Percentiles rank a stretch among this genome's conserved stretches.
Evolutionary conservation across 768 basidiomycete species (phyloP).

Genomic region (Coprinopsis cinerea): DNA sequence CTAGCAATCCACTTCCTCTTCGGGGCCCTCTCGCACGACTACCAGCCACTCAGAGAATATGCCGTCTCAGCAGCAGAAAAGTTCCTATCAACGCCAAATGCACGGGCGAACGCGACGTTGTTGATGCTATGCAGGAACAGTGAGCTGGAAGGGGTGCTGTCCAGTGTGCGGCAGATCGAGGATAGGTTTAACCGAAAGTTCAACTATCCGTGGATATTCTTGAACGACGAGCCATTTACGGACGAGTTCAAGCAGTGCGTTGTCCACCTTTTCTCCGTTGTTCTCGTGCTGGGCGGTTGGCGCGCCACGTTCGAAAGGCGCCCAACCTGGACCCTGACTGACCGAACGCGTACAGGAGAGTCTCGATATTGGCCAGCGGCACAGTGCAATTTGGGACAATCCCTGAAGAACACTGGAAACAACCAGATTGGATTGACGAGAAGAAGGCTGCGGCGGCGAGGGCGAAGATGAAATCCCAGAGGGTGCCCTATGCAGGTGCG

Average conservation of each 20-base stretch:
- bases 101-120: constrained; percentile 65
- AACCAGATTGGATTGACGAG: constrained; percentile 80
- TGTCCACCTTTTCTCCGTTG: not conserved
- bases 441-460: constrained; percentile 55
- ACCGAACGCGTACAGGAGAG: constrained; percentile 41
- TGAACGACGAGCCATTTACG: constrained; percentile 76
- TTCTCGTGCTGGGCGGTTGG: not conserved
- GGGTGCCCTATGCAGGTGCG: constrained; percentile 57
- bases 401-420: constrained; percentile 66
- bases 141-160: constrained; percentile 44
- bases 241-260: constrained; percentile 64
- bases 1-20: not conserved
- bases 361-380: constrained; percentile 49
- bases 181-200: constrained; percentile 77
- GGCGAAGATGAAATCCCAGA: constrained; percentile 54
- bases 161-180: constrained; percentile 66
- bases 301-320: not conserved
- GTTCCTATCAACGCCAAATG: not conserved
- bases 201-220: constrained; percentile 75
- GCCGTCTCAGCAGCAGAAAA: not conserved
- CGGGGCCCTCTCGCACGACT: not conserved
- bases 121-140: constrained; percentile 61
- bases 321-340: too few relatives aligned
- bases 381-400: constrained; percentile 68
- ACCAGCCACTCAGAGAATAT: not conserved